Evolutionary conservation across 768 basidiomycete genomes (phyloP).

Genomic region (Lactarius quietus): DNA sequence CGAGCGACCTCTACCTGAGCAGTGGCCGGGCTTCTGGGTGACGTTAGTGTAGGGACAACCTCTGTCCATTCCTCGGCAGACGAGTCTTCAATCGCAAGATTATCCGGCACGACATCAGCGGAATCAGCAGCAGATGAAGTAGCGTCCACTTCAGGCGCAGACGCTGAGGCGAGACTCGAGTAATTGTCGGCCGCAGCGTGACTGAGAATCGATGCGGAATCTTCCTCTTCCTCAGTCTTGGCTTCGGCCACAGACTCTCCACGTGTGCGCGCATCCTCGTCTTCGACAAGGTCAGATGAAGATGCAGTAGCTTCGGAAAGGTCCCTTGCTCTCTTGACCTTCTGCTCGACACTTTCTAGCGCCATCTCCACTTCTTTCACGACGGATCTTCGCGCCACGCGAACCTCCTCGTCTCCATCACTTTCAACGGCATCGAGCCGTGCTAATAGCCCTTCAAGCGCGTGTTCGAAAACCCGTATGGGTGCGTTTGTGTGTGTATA

Average conservation of each 20-base stretch:
- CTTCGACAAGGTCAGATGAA: background rate
- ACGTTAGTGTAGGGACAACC: background rate
- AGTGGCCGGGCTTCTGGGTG: no score
- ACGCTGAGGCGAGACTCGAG: background rate
- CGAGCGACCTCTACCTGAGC: background rate
- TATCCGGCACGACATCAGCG: background rate
- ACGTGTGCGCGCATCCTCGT: background rate
- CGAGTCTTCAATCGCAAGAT: background rate
- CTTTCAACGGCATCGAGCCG: constrained; percentile 68
- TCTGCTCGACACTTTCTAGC: constrained; percentile 47
- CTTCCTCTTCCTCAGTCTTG: background rate
- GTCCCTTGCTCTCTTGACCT: constrained; percentile 7
- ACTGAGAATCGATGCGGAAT: background rate
- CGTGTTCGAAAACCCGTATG: constrained; percentile 59
- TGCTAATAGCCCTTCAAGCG: constrained; percentile 58
- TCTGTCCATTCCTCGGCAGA: background rate
- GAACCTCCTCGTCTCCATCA: constrained; percentile 51
- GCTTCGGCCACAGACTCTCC: background rate
- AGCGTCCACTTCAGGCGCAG: background rate
- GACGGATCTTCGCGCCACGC: constrained; percentile 47
- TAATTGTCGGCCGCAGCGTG: background rate
- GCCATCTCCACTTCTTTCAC: constrained; percentile 61
- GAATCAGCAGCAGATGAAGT: no score
- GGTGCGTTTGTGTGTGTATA: constrained; percentile 59
- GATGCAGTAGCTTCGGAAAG: background rate